Evolutionary conservation across 2,329 filamentous ascomycete genomes (phyloP).

Genomic region (Daldinia sp.): DNA sequence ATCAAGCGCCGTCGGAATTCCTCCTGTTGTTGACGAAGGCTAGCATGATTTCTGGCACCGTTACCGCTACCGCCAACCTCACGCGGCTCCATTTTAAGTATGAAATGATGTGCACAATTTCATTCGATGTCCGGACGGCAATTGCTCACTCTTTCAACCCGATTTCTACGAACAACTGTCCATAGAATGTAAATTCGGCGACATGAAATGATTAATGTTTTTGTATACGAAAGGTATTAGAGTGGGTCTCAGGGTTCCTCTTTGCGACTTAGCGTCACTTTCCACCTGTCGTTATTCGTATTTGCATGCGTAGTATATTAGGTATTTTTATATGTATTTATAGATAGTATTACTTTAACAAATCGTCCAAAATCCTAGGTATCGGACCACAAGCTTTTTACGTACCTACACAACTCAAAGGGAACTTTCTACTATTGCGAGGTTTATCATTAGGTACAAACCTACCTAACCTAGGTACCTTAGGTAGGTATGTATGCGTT

Average conservation of each 20-base stretch:
- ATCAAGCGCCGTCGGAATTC: constrained; percentile 40
- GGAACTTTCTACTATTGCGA: too few relatives aligned
- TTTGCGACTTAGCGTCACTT: constrained; percentile 16
- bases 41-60: constrained; percentile 18
- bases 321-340: constrained; percentile 11
- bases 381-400: background rate
- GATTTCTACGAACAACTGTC: background rate
- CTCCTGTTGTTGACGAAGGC: constrained; percentile 37
- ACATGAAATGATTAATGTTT: background rate
- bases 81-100: constrained; percentile 28
- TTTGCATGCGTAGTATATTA: too few relatives aligned
- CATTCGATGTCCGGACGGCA: background rate
- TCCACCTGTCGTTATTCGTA: background rate
- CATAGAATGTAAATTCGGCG: background rate
- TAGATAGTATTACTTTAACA: background rate
- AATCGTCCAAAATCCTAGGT: background rate
- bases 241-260: background rate
- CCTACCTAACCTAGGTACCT: too few relatives aligned
- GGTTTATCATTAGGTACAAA: too few relatives aligned
- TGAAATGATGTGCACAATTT: background rate
- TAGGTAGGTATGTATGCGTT: too few relatives aligned
- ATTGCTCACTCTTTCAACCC: background rate
- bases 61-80: constrained; percentile 12
- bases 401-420: too few relatives aligned
- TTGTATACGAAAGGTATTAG: background rate